A percentile compares a stretch with the other conserved stretches of the same genome.
phyloP scores from a whole-genome alignment of 1,139 yeast species.

The Diutina rugosa region DNA sequence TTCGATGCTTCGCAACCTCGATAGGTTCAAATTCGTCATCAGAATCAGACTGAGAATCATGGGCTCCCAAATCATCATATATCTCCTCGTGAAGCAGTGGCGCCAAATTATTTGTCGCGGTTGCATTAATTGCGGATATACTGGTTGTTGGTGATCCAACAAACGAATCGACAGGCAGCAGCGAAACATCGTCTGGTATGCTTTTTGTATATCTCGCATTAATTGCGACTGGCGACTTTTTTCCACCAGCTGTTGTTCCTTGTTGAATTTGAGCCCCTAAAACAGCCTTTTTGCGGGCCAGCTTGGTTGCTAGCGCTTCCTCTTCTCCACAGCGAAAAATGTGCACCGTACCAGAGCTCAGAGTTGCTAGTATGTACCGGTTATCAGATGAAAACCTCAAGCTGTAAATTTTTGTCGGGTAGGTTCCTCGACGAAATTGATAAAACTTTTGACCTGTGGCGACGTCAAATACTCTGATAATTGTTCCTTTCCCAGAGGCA shows the following conservation, averaged over 20 bases:
- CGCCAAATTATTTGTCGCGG: constrained; percentile 5
- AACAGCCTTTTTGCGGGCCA: constrained; percentile 10
- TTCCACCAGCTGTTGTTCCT: constrained; percentile 9
- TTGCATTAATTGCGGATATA: background rate
- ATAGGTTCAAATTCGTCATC: constrained; percentile 10
- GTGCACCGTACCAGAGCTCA: constrained; percentile 90
- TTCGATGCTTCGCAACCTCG: constrained; percentile 11
- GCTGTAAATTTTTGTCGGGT: constrained; percentile 81
- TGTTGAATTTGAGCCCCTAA: constrained; percentile 4
- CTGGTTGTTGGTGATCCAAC: constrained; percentile 1
- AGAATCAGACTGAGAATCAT: constrained; percentile 11
- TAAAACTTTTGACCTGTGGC: constrained; percentile 71
- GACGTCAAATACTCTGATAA: constrained; percentile 77
- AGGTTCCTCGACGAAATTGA: constrained; percentile 91
- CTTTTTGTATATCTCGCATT: background rate
- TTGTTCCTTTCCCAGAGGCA: constrained; percentile 92
- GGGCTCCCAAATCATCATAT: constrained; percentile 20
- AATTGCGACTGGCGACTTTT: constrained; percentile 1
- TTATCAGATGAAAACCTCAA: constrained; percentile 71
- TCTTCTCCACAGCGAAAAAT: constrained; percentile 64
- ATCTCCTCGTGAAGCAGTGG: constrained; percentile 8
- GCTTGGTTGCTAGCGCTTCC: constrained; percentile 35
- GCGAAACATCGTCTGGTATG: background rate
- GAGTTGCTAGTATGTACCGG: constrained; percentile 65
- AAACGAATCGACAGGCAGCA: background rate